These are phyloP conservation scores for Amylocystis lapponica DNA, from an alignment of 768 basidiomycete species.

Conservation along the genomic window DNA sequence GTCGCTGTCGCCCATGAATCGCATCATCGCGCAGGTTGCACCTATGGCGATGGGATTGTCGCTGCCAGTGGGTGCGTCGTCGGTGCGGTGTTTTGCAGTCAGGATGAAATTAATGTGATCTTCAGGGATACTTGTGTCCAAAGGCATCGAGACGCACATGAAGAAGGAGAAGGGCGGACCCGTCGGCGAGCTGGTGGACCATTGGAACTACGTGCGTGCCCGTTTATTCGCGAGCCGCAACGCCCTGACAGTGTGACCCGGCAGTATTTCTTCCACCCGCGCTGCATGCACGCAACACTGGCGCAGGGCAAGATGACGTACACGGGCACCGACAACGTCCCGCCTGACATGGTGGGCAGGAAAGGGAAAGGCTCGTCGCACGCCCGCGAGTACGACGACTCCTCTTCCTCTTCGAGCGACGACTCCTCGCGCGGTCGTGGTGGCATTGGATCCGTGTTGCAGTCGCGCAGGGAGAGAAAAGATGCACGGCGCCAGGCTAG, in stretches of 20 bases:
- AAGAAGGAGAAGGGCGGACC: conserved; percentile 16
- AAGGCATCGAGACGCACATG: conserved; percentile 3
- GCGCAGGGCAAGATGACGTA: conserved; percentile 11
- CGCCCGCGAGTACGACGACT: too few species aligned
- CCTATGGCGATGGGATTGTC: conserved; percentile 1
- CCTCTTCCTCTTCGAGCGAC: too few species aligned
- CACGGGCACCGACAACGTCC: conserved; percentile 2
- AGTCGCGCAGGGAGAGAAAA: too few species aligned
- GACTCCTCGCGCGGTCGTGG: too few species aligned
- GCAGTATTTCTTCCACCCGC: conserved; percentile 16
- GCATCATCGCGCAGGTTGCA: conserved; percentile 1
- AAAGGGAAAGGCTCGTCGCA: too few species aligned
- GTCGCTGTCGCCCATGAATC: conserved; percentile 2
- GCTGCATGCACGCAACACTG: conserved; percentile 10
- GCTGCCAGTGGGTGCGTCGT: background rate
- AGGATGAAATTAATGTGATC: background rate
- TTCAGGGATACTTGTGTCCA: conserved; percentile 3
- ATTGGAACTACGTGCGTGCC: conserved; percentile 43
- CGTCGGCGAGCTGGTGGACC: conserved; percentile 37
- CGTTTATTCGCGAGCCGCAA: background rate
- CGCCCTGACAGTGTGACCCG: background rate
- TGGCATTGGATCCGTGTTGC: too few species aligned
- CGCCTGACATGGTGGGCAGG: conserved; percentile 10
- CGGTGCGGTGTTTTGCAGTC: background rate
- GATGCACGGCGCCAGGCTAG: too few species aligned